Conservation (phyloP, 306 rosid species). For the Vigna nakashimae region DNA sequence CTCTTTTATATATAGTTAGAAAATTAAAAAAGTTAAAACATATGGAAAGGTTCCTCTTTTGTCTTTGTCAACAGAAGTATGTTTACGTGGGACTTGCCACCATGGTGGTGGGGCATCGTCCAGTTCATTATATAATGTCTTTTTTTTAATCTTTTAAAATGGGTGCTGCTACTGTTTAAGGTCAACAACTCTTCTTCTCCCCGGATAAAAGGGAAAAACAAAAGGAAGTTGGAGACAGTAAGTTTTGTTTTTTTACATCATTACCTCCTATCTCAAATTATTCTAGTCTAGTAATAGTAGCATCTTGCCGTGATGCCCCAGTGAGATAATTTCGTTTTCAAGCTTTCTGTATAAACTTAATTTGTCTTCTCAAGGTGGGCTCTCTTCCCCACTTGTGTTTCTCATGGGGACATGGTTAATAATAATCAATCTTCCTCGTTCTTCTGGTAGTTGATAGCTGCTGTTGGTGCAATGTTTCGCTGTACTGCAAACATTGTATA, state of each 20-base stretch:
- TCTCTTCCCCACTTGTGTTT: conserved; percentile 37
- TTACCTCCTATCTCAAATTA: conserved; percentile 28
- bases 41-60: conserved; percentile 48
- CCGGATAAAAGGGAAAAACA: conserved; percentile 29
- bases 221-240: conserved; percentile 31
- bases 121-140: conserved; percentile 17
- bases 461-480: conserved; percentile 34
- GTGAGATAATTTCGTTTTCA: conserved; percentile 47
- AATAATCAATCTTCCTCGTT: conserved; percentile 12
- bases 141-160: conserved; percentile 1
- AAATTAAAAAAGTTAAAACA: conserved; percentile 41
- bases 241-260: conserved; percentile 27
- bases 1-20: background rate
- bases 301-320: conserved; percentile 32
- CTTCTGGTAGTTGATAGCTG: conserved; percentile 14
- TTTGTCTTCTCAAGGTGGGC: conserved; percentile 44
- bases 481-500: conserved; percentile 29
- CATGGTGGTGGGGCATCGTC: conserved; percentile 49
- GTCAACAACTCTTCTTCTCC: conserved; percentile 27
- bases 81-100: conserved; percentile 45
- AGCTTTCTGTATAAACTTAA: conserved; percentile 20
- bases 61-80: conserved; percentile 50
- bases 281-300: conserved; percentile 18
- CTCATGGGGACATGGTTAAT: conserved; percentile 22
- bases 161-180: conserved; percentile 36